These are phyloP conservation scores for Eucalyptus viminalis DNA, from an alignment of 345 rosid genomes.

Conservation along the genomic window DNA sequence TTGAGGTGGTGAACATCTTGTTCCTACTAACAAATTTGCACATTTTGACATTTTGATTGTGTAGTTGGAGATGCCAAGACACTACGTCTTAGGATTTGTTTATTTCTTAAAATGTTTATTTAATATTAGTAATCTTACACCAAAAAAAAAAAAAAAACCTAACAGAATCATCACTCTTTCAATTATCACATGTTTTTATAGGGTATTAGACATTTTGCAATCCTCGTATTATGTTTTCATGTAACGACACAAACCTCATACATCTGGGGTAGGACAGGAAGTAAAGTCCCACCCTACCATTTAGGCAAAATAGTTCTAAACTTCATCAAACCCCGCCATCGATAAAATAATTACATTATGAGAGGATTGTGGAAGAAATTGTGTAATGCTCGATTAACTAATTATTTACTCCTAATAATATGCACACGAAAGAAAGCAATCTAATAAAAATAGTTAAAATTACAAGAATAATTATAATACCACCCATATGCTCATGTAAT, in stretches of 20 bases:
- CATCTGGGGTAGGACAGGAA: neutral
- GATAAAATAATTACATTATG: neutral
- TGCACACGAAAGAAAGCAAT: neutral
- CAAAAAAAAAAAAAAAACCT: no score
- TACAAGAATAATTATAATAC: neutral
- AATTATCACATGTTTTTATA: no score
- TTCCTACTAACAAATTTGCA: neutral
- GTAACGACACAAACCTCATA: neutral
- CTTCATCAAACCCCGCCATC: neutral
- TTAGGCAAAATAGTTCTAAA: neutral
- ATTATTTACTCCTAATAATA: neutral
- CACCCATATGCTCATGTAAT: neutral
- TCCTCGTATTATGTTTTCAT: neutral
- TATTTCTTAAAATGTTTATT: no score
- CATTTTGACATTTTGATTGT: neutral
- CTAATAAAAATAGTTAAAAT: neutral
- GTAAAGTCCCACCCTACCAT: neutral
- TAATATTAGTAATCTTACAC: neutral
- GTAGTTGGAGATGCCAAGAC: neutral
- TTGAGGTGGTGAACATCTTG: neutral
- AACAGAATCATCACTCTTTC: neutral
- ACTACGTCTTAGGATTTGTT: neutral
- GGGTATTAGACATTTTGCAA: neutral
- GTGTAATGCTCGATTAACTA: neutral
- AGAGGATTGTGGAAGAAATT: neutral